A percentile compares a stretch with the other conserved stretches of the same genome.
Conservation (phyloP, 1,284 basidiomycete genomes). For the Ganoderma meredithae region DNA sequence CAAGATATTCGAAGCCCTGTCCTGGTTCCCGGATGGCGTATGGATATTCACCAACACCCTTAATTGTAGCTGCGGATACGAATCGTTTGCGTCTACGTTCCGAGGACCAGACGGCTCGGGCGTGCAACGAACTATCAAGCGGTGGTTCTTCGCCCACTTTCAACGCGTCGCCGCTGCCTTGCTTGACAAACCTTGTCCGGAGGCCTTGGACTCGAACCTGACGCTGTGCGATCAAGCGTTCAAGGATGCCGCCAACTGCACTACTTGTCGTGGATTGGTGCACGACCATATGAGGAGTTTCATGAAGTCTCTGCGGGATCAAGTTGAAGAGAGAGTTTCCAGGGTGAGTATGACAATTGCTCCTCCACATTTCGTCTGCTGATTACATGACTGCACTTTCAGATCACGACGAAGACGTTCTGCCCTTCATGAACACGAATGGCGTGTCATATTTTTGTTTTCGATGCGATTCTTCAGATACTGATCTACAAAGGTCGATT, state of each 20-base stretch:
- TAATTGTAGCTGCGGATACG: neutral
- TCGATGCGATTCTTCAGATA: too few relatives aligned
- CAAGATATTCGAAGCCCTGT: neutral
- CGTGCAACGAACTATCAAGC: neutral
- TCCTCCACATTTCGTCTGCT: neutral
- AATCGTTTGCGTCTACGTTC: neutral
- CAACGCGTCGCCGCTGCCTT: conserved; percentile 4
- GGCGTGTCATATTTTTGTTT: neutral
- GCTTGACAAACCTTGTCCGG: neutral
- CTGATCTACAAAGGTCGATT: too few relatives aligned
- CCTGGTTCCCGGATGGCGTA: conserved; percentile 1
- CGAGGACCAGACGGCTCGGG: neutral
- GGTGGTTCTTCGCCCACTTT: conserved; percentile 4
- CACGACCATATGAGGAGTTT: conserved; percentile 3
- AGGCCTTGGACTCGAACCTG: neutral
- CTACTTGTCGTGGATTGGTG: neutral
- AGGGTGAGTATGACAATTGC: neutral
- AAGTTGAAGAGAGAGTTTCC: conserved; percentile 5
- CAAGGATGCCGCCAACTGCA: conserved; percentile 1
- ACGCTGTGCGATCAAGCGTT: conserved; percentile 2
- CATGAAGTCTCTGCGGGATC: conserved; percentile 1
- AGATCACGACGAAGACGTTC: neutral
- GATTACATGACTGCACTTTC: neutral
- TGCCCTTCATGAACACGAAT: neutral
- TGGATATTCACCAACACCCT: neutral